Conservation (phyloP, 2,329 filamentous ascomycete genomes). For the Sporothrix globosa region DNA sequence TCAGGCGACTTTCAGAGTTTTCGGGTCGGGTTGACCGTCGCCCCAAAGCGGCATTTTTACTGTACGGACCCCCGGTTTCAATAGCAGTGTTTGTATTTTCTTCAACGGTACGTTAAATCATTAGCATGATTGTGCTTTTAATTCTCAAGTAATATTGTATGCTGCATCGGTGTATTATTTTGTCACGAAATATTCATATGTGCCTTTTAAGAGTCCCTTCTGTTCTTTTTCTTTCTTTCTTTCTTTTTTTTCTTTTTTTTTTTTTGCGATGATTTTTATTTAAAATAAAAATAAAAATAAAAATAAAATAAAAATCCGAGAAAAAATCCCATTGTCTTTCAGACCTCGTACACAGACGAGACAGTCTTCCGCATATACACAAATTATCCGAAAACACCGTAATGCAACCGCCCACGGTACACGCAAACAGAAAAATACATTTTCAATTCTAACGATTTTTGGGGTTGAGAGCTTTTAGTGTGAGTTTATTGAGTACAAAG, state of each 20-base stretch:
- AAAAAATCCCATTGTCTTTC: no score
- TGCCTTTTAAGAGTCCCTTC: no score
- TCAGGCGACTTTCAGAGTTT: not conserved
- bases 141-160: not conserved
- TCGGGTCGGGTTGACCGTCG: not conserved
- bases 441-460: no score
- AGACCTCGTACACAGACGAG: no score
- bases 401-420: not conserved
- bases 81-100: not conserved
- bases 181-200: not conserved
- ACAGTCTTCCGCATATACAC: no score
- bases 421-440: no score
- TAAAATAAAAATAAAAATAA: not conserved
- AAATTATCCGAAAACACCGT: not conserved
- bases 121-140: not conserved
- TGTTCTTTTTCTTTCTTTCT: no score
- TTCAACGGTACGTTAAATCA: not conserved
- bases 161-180: no score
- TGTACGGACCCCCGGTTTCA: conserved; percentile 1
- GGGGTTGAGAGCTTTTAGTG: not conserved
- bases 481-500: not conserved
- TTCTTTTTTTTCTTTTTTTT: no score
- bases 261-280: not conserved
- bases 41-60: not conserved
- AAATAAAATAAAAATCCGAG: no score